Evolutionary conservation across 1,284 basidiomycete species (phyloP).

Genomic region (Malassezia yamatoensis): DNA sequence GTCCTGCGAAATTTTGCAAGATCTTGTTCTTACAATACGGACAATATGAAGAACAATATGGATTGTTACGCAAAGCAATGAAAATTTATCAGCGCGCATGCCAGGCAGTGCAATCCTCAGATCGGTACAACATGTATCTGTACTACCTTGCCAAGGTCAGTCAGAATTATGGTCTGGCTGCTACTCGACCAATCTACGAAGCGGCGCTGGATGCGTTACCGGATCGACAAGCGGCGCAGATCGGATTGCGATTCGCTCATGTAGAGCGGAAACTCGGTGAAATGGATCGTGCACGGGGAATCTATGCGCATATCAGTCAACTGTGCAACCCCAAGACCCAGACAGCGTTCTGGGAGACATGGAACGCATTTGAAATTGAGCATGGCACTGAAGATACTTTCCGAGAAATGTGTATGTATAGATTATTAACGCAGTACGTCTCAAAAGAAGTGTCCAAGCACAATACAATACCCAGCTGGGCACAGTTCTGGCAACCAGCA

Average conservation of each 20-base stretch:
- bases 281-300: conserved; percentile 88
- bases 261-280: conserved; percentile 97
- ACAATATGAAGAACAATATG: conserved; percentile 84
- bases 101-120: conserved; percentile 69
- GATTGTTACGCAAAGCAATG: conserved; percentile 92
- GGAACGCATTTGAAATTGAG: conserved; percentile 93
- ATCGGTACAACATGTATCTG: conserved; percentile 96
- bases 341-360: conserved; percentile 86
- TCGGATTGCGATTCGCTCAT: conserved; percentile 89
- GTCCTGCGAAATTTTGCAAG: conserved; percentile 87
- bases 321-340: conserved; percentile 81
- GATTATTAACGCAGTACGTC: conserved; percentile 56
- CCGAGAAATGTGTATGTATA: conserved; percentile 65
- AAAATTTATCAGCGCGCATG: conserved; percentile 87
- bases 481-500: conserved; percentile 47
- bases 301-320: conserved; percentile 93
- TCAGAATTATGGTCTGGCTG: conserved; percentile 88
- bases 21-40: conserved; percentile 91
- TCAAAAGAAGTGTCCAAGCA: conserved; percentile 94
- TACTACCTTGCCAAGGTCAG: conserved; percentile 91
- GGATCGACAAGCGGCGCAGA: conserved; percentile 86
- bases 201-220: conserved; percentile 86
- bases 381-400: conserved; percentile 97
- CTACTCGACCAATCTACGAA: conserved; percentile 93
- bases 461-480: conserved; percentile 89